phyloP scores from a whole-genome alignment of 768 basidiomycete species.

The Tylopilus intermedius region DNA sequence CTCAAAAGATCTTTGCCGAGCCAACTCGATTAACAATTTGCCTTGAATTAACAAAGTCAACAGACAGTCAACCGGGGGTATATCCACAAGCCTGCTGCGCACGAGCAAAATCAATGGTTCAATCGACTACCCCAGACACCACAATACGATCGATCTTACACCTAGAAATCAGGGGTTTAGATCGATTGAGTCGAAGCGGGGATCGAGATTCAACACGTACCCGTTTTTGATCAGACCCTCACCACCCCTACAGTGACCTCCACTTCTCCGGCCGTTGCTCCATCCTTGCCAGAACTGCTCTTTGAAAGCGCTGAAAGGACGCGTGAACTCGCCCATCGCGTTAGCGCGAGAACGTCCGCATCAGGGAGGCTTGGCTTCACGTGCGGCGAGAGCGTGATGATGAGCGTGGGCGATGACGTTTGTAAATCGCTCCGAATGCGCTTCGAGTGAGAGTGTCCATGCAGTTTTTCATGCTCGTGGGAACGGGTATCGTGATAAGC shows the following conservation, averaged over 20 bases:
- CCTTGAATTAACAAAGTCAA: constrained; percentile 9
- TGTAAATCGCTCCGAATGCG: not conserved
- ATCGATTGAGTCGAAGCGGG: not conserved
- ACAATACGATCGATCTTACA: not conserved
- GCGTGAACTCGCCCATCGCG: constrained; percentile 71
- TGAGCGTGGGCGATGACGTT: constrained; percentile 39
- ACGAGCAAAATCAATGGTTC: constrained; percentile 4
- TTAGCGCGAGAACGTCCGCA: constrained; percentile 65
- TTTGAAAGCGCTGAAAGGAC: constrained; percentile 49
- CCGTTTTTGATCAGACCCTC: constrained; percentile 38
- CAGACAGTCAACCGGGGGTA: constrained; percentile 4
- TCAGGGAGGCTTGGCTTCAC: constrained; percentile 64
- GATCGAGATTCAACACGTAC: not conserved
- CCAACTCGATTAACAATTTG: not conserved
- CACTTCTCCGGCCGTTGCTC: constrained; percentile 35
- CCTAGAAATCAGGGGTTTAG: not conserved
- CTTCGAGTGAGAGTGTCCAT: not conserved
- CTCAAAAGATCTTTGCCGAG: constrained; percentile 3
- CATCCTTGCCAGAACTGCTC: constrained; percentile 27
- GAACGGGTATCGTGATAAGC: constrained; percentile 2
- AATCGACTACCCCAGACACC: constrained; percentile 5
- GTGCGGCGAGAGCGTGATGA: constrained; percentile 79
- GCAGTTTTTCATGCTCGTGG: constrained; percentile 4
- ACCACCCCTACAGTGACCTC: constrained; percentile 76
- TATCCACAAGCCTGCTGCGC: constrained; percentile 12